Evolutionary conservation across 148 eudicot genomes (phyloP).

Genomic region (Silene uniflora): DNA sequence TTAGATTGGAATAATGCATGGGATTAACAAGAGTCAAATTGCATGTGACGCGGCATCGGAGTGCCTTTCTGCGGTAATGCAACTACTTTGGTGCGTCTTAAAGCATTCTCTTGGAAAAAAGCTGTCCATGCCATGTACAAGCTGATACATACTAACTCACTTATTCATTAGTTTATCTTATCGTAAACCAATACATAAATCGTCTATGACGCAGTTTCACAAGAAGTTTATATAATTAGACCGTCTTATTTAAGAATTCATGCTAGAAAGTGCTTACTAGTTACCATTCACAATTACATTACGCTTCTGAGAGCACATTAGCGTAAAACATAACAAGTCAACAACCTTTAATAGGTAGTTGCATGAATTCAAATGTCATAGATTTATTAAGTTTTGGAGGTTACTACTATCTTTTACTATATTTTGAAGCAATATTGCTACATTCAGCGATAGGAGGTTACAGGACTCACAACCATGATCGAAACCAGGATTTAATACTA

Average conservation of each 20-base stretch:
- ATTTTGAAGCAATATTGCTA: no score
- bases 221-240: background rate
- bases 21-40: constrained; percentile 4
- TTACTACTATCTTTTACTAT: no score
- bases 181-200: background rate
- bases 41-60: constrained; percentile 5
- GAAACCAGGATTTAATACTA: background rate
- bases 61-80: background rate
- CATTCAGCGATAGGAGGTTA: no score
- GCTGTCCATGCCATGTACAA: background rate
- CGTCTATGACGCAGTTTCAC: no score
- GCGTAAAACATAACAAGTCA: no score
- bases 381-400: no score
- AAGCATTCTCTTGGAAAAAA: background rate
- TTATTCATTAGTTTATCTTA: background rate
- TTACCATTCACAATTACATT: no score
- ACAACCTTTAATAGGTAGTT: no score
- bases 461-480: background rate
- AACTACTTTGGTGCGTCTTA: background rate
- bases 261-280: background rate
- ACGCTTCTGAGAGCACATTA: no score
- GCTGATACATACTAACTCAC: background rate
- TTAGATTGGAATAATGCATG: background rate
- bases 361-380: no score
- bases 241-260: background rate